phyloP scores from a whole-genome alignment of 768 basidiomycete genomes.

The Leccinum incarnatum region DNA sequence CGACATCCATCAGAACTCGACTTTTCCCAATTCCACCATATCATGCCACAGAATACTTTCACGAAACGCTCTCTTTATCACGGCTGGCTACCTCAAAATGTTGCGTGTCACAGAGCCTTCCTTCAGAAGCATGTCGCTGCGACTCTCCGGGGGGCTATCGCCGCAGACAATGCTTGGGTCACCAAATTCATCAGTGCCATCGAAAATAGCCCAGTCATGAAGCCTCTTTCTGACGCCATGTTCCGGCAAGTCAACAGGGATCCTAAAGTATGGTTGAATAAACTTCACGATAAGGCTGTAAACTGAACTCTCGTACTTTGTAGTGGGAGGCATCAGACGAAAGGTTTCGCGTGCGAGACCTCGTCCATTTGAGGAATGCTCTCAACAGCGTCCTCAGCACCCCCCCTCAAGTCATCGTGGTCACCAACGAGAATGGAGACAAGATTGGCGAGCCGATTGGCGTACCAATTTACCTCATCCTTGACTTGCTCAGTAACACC shows the following conservation, averaged over 20 bases:
- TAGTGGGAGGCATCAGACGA: neutral
- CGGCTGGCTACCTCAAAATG: neutral
- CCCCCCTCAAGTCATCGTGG: neutral
- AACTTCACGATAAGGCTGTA: neutral
- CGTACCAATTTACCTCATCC: slow-evolving; percentile 14
- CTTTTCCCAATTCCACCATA: no score
- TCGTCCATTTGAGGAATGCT: neutral
- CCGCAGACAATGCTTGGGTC: neutral
- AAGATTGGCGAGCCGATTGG: slow-evolving; percentile 18
- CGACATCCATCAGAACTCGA: no score
- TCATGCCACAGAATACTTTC: neutral
- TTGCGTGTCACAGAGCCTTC: neutral
- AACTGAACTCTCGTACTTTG: neutral
- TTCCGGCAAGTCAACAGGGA: neutral
- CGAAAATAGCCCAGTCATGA: neutral
- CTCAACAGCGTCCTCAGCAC: neutral
- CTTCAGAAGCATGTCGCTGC: neutral
- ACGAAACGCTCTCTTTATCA: neutral
- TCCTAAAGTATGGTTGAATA: neutral
- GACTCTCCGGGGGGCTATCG: neutral
- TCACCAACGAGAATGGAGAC: no score
- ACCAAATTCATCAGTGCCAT: neutral
- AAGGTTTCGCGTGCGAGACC: neutral
- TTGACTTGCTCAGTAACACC: slow-evolving; percentile 26
- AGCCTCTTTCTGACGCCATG: neutral